Conservation (phyloP, 768 basidiomycete genomes). For the Calocybe indica region DNA sequence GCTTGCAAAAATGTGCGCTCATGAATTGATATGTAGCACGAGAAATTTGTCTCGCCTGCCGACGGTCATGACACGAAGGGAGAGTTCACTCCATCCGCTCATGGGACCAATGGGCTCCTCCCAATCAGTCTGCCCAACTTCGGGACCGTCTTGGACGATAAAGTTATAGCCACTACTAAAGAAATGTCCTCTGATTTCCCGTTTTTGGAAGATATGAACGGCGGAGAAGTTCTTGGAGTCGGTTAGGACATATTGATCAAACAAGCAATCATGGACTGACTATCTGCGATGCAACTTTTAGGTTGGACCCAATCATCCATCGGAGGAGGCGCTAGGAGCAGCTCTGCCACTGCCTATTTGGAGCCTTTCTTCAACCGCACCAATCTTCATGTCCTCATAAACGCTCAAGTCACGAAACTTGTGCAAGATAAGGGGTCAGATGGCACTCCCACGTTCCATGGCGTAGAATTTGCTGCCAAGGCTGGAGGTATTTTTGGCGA, state of each 20-base stretch:
- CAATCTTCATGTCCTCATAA: slow-evolving; percentile 19
- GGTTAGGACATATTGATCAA: slow-evolving; percentile 9
- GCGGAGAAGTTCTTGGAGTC: slow-evolving; percentile 21
- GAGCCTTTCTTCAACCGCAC: slow-evolving; percentile 18
- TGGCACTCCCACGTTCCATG: slow-evolving; percentile 5
- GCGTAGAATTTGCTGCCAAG: slow-evolving; percentile 3
- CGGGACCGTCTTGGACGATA: slow-evolving; percentile 22
- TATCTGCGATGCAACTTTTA: neutral
- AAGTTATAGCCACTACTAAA: slow-evolving; percentile 29
- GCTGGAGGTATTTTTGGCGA: slow-evolving; percentile 1
- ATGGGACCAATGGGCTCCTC: slow-evolving; percentile 18
- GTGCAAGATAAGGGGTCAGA: neutral
- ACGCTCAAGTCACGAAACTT: slow-evolving; percentile 6
- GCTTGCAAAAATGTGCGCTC: slow-evolving; percentile 17
- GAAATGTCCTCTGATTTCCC: slow-evolving; percentile 27
- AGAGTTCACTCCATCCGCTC: slow-evolving; percentile 17
- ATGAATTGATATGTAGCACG: slow-evolving; percentile 13
- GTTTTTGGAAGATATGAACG: slow-evolving; percentile 27
- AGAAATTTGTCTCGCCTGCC: slow-evolving; percentile 16
- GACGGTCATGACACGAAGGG: slow-evolving; percentile 22
- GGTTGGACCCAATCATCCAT: slow-evolving; percentile 28
- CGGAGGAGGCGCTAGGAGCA: slow-evolving; percentile 26
- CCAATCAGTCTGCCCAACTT: slow-evolving; percentile 17
- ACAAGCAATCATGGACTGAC: neutral
- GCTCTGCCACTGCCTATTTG: slow-evolving; percentile 31